Evolutionary conservation across 192 early-diverging fungal genomes (phyloP).

Genomic region (Obelidium mucronatum): DNA sequence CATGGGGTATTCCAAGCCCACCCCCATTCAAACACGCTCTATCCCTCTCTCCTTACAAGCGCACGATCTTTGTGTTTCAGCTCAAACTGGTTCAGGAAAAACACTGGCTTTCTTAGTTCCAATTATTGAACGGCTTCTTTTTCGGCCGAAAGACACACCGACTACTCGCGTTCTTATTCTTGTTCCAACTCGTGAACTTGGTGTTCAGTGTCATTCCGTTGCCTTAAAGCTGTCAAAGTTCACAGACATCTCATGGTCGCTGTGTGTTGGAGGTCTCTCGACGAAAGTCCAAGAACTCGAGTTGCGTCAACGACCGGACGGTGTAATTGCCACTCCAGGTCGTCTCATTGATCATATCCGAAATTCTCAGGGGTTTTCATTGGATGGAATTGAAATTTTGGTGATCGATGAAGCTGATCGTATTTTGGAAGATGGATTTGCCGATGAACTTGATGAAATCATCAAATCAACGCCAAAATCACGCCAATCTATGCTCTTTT

Average conservation of each 20-base stretch:
- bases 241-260: constrained; percentile 84
- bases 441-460: constrained; percentile 95
- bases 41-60: constrained; percentile 96
- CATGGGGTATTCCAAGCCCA: constrained; percentile 92
- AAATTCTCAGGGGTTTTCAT: constrained; percentile 87
- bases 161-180: constrained; percentile 89
- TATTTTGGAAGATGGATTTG: constrained; percentile 98
- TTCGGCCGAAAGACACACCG: constrained; percentile 80
- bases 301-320: constrained; percentile 84
- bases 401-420: constrained; percentile 99
- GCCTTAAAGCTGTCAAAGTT: constrained; percentile 84
- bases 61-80: constrained; percentile 97
- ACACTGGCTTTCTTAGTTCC: constrained; percentile 97
- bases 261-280: constrained; percentile 89
- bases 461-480: constrained; percentile 84
- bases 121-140: constrained; percentile 92
- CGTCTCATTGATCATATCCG: constrained; percentile 97
- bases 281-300: constrained; percentile 88
- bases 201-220: constrained; percentile 95
- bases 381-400: constrained; percentile 93
- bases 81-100: constrained; percentile 98
- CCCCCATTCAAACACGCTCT: constrained; percentile 88
- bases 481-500: constrained; percentile 99
- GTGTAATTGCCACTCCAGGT: constrained; percentile 97
- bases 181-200: constrained; percentile 97